These are phyloP conservation scores for Cryptomeria japonica DNA, from an alignment of 75 land plant genomes.

Conservation along the genomic window DNA sequence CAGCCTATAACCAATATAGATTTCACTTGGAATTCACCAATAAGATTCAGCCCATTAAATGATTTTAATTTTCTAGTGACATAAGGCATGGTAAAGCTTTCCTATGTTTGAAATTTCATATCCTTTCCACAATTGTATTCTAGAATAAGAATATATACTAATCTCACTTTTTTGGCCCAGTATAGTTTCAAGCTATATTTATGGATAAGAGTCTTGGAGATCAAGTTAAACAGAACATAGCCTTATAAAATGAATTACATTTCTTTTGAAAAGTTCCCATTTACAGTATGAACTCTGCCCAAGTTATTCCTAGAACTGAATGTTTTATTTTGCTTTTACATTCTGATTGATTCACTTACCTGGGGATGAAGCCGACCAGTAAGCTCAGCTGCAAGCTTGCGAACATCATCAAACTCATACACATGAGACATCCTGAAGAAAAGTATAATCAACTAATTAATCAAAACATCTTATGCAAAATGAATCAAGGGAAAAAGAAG, in stretches of 20 bases:
- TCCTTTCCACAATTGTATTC: neutral
- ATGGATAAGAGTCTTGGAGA: neutral
- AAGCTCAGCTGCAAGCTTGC: conserved; percentile 76
- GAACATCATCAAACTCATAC: conserved; percentile 70
- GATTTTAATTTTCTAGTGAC: neutral
- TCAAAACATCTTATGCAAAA: conserved; percentile 6
- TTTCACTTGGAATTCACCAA: neutral
- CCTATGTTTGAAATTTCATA: neutral
- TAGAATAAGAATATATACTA: neutral
- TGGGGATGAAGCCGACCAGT: conserved; percentile 78
- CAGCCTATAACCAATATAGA: neutral
- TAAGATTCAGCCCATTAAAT: neutral
- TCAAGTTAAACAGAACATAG: neutral
- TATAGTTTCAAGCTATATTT: neutral
- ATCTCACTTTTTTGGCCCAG: neutral
- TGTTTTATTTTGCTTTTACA: neutral
- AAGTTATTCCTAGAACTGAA: neutral
- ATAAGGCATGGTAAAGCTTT: neutral
- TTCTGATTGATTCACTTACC: conserved; percentile 21
- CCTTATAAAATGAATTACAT: neutral
- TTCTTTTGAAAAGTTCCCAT: neutral
- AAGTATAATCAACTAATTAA: neutral
- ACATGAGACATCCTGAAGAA: conserved; percentile 38
- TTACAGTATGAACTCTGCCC: neutral
- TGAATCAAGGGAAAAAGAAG: neutral